Percentiles rank a stretch among this genome's conserved stretches.
Conservation (phyloP, 805 yeast genomes). For the Ogataea allantospora region DNA sequence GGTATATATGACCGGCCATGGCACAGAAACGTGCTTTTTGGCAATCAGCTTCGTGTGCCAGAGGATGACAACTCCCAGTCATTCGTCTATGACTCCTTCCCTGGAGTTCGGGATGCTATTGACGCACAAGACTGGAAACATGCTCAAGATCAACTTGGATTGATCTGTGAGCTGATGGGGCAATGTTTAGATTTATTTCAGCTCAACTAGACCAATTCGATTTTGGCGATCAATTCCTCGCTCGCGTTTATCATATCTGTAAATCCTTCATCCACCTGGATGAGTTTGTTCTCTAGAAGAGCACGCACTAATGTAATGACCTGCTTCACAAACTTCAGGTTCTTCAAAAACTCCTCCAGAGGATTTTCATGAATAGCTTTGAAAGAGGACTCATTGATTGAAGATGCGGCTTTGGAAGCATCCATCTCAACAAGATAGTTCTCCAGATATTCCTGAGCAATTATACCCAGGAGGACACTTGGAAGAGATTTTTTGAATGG, state of each 20-base stretch:
- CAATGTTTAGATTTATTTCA: constrained; percentile 26
- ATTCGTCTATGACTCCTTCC: constrained; percentile 65
- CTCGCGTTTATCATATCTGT: constrained; percentile 12
- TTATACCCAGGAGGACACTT: constrained; percentile 61
- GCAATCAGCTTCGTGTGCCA: constrained; percentile 64
- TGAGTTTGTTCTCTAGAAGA: constrained; percentile 18
- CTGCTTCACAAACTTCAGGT: constrained; percentile 27
- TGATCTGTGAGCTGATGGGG: constrained; percentile 38
- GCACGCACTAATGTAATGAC: constrained; percentile 23
- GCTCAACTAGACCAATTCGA: constrained; percentile 2
- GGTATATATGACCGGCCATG: constrained; percentile 57
- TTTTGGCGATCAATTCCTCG: constrained; percentile 13
- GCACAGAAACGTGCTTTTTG: constrained; percentile 65
- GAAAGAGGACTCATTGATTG: constrained; percentile 20
- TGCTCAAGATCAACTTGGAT: constrained; percentile 55
- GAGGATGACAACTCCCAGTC: constrained; percentile 32
- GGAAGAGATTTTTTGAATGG: constrained; percentile 63
- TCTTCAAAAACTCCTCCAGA: constrained; percentile 19
- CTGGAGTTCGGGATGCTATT: constrained; percentile 70
- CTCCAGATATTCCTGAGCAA: constrained; percentile 54
- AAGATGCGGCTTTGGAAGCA: constrained; percentile 13
- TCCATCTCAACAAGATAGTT: constrained; percentile 19
- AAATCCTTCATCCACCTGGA: constrained; percentile 15
- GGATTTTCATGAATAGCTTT: constrained; percentile 22
- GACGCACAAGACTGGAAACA: constrained; percentile 44